Conservation (phyloP, 208 protist genomes). For the Acanthamoeba triangularis region DNA sequence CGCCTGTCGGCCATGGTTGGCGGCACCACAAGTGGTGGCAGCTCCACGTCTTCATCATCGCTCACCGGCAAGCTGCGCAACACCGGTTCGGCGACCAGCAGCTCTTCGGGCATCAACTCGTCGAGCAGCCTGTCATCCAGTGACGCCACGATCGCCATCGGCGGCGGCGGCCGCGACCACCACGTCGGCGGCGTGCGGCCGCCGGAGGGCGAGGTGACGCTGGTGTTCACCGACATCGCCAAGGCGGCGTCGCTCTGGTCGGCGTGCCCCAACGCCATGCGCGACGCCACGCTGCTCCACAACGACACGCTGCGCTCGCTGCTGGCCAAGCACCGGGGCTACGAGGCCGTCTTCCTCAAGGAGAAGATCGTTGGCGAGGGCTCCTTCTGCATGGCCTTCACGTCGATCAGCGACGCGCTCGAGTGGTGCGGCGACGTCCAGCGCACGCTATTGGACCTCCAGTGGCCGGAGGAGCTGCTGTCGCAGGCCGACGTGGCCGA, state of each 20-base stretch:
- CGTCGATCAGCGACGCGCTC: neutral
- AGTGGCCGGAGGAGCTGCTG: conserved; percentile 49
- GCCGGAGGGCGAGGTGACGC: conserved; percentile 34
- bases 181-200: neutral
- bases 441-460: neutral
- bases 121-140: neutral
- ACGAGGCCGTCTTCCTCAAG: conserved; percentile 36
- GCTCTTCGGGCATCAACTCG: neutral
- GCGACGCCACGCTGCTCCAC: conserved; percentile 69
- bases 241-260: conserved; percentile 51
- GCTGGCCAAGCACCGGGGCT: neutral
- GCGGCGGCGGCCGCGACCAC: neutral
- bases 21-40: neutral
- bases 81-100: neutral
- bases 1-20: neutral
- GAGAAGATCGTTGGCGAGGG: conserved; percentile 45
- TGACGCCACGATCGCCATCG: too few relatives aligned
- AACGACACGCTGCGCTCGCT: conserved; percentile 14
- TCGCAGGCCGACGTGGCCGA: neutral
- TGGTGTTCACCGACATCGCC: conserved; percentile 66
- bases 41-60: neutral
- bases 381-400: conserved; percentile 70
- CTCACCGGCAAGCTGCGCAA: neutral
- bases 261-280: conserved; percentile 45
- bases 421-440: neutral